These are phyloP conservation scores for Candida dajiaensis DNA, from an alignment of 805 yeast genomes.

Conservation along the genomic window DNA sequence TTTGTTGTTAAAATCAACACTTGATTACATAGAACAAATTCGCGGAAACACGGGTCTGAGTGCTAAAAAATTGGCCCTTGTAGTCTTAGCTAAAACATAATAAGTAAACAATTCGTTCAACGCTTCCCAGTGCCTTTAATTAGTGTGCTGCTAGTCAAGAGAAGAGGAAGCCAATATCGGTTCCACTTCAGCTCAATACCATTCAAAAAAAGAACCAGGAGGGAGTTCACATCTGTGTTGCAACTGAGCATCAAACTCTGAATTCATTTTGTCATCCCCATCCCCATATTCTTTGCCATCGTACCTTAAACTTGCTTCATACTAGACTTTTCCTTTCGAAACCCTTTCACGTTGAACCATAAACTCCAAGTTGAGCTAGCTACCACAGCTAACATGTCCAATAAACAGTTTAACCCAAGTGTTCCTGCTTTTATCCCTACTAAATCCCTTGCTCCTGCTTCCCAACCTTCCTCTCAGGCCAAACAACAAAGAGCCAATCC, in stretches of 20 bases:
- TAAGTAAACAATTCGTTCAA: background rate
- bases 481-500: constrained; percentile 2
- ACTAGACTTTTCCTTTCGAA: too few relatives aligned
- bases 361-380: background rate
- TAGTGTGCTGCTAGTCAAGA: background rate
- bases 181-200: background rate
- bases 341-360: background rate
- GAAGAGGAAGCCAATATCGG: background rate
- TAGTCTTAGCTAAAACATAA: background rate
- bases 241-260: background rate
- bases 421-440: constrained; percentile 17
- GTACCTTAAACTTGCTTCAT: background rate
- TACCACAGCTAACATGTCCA: constrained; percentile 8
- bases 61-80: too few relatives aligned
- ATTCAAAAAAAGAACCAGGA: too few relatives aligned
- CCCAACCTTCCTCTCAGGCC: background rate
- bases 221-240: background rate
- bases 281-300: background rate
- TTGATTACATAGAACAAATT: too few relatives aligned
- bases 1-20: background rate
- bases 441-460: background rate
- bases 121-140: background rate
- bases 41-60: background rate
- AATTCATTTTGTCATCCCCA: background rate
- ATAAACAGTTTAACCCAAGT: constrained; percentile 16